Evolutionary conservation across 2,329 filamentous ascomycete genomes (phyloP).

Genomic region (Trichoderma sp.): DNA sequence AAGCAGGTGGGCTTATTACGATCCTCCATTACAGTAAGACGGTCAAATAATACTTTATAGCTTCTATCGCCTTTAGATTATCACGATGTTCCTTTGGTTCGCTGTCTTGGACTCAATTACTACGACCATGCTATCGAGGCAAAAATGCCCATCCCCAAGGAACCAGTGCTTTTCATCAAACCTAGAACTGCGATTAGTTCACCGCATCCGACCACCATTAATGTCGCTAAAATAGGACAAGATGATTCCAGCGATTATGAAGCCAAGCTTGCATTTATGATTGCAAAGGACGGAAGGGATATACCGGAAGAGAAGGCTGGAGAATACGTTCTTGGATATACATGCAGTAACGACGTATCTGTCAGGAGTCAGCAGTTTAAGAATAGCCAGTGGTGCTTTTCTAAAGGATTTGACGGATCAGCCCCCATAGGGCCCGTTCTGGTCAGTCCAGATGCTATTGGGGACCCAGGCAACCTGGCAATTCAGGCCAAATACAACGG

Average conservation of each 20-base stretch:
- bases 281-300: background rate
- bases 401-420: background rate
- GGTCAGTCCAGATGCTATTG: background rate
- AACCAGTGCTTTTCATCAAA: background rate
- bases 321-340: background rate
- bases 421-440: background rate
- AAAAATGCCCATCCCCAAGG: background rate
- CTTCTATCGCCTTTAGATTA: background rate
- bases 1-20: background rate
- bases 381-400: background rate
- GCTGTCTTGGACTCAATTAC: background rate
- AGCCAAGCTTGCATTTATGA: background rate
- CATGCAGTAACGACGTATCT: background rate
- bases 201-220: background rate
- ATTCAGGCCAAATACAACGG: background rate
- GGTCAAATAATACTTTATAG: background rate
- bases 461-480: background rate
- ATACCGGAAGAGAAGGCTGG: background rate
- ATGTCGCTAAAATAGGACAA: background rate
- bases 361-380: background rate
- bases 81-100: background rate
- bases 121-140: background rate
- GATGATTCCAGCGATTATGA: background rate
- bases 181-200: background rate
- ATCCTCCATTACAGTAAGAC: rapidly evolving